Conservation (phyloP, 768 basidiomycete genomes). For the Xerocomellus dryophilus region DNA sequence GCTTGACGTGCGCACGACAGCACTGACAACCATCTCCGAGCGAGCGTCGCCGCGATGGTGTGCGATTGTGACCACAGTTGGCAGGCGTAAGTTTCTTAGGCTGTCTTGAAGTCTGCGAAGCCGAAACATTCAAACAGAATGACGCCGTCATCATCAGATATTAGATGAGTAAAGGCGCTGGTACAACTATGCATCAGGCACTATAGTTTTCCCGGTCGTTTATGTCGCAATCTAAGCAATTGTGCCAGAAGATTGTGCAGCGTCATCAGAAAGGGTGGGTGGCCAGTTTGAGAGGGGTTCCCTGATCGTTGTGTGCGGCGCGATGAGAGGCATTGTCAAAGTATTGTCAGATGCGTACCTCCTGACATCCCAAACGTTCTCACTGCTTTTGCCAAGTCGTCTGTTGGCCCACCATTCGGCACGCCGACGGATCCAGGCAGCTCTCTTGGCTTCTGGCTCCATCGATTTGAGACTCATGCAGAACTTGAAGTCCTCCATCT, state of each 20-base stretch:
- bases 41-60: too few relatives aligned
- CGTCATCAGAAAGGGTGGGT: conserved; percentile 21
- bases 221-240: conserved; percentile 15
- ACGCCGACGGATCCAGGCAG: conserved; percentile 79
- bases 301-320: conserved; percentile 7
- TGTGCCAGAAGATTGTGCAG: conserved; percentile 19
- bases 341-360: conserved; percentile 50
- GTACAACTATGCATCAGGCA: neutral
- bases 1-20: too few relatives aligned
- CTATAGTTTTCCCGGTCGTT: neutral
- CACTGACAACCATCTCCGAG: too few relatives aligned
- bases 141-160: too few relatives aligned
- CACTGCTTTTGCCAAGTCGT: conserved; percentile 76
- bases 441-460: conserved; percentile 71
- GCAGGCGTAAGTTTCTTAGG: too few relatives aligned
- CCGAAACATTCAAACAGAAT: too few relatives aligned
- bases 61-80: too few relatives aligned
- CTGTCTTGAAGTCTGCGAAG: too few relatives aligned
- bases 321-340: conserved; percentile 1
- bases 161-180: too few relatives aligned
- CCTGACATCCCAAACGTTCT: conserved; percentile 91
- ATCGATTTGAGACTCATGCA: conserved; percentile 82
- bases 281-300: conserved; percentile 30
- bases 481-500: conserved; percentile 92
- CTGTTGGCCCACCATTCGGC: conserved; percentile 95